Percentiles rank a stretch among this genome's conserved stretches.
These are phyloP conservation scores for Rachicladosporium sp. DNA, from an alignment of 2,329 filamentous ascomycete genomes.

Conservation along the genomic window DNA sequence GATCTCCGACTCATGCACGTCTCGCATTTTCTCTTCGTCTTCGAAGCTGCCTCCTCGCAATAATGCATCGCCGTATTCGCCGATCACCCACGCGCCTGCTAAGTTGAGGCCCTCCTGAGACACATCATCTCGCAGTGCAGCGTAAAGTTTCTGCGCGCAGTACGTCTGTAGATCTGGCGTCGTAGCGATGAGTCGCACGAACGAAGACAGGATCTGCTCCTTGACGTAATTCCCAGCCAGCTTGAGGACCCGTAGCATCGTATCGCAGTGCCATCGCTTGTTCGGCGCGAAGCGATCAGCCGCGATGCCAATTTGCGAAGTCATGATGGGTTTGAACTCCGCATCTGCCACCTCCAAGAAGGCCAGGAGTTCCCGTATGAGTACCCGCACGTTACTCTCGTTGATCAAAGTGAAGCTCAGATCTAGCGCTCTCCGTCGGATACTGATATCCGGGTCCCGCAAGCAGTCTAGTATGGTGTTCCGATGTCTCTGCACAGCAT, in stretches of 20 bases:
- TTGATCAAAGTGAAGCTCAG: slow-evolving; percentile 98
- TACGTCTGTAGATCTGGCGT: slow-evolving; percentile 93
- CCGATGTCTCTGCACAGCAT: slow-evolving; percentile 89
- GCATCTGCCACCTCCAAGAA: slow-evolving; percentile 96
- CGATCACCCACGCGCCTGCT: slow-evolving; percentile 92
- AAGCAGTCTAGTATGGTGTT: slow-evolving; percentile 97
- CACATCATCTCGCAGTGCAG: slow-evolving; percentile 85
- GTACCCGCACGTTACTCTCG: slow-evolving; percentile 83
- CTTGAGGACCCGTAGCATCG: slow-evolving; percentile 86
- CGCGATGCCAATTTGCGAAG: slow-evolving; percentile 91
- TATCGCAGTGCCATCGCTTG: slow-evolving; percentile 97
- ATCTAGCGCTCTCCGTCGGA: slow-evolving; percentile 85
- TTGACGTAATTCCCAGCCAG: slow-evolving; percentile 95
- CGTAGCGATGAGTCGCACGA: slow-evolving; percentile 88
- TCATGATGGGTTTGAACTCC: slow-evolving; percentile 98
- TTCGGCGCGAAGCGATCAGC: slow-evolving; percentile 93
- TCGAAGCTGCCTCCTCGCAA: slow-evolving; percentile 83
- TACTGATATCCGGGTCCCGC: slow-evolving; percentile 95
- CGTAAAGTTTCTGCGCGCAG: slow-evolving; percentile 87
- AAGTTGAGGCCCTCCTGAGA: slow-evolving; percentile 92
- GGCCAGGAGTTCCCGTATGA: slow-evolving; percentile 83
- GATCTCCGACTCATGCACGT: slow-evolving; percentile 78
- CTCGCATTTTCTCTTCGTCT: slow-evolving; percentile 75
- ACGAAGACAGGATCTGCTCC: slow-evolving; percentile 93
- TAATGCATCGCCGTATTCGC: slow-evolving; percentile 89